Conservation (phyloP, 2,329 filamentous ascomycete genomes). For the Verticillium albo-atrum region DNA sequence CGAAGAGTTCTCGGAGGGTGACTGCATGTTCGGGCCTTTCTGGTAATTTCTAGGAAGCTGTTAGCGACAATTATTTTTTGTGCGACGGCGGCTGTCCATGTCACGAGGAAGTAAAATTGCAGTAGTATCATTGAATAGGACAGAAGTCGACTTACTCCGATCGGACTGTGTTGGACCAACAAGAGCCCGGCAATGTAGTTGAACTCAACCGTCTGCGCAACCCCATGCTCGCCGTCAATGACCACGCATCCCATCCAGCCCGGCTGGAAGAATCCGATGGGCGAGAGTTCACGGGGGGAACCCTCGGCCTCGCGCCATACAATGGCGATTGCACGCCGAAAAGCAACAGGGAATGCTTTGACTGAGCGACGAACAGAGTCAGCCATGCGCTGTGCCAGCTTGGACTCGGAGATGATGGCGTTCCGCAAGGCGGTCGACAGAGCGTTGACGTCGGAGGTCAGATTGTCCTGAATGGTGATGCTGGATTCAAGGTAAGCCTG, state of each 20-base stretch:
- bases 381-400: slow-evolving; percentile 33
- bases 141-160: no score
- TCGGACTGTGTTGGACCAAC: no score
- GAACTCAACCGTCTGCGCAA: slow-evolving; percentile 24
- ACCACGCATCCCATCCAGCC: slow-evolving; percentile 12
- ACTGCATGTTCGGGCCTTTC: slow-evolving; percentile 11
- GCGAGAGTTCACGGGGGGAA: slow-evolving; percentile 2
- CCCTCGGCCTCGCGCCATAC: slow-evolving; percentile 36
- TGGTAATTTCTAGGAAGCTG: no score
- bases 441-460: slow-evolving; percentile 27
- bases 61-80: no score
- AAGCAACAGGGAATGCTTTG: slow-evolving; percentile 16
- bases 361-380: slow-evolving; percentile 29
- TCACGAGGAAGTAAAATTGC: no score
- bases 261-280: slow-evolving; percentile 20
- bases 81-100: no score
- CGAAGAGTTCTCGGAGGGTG: slow-evolving; percentile 47
- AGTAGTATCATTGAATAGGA: no score
- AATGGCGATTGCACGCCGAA: slow-evolving; percentile 24
- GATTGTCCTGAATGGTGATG: slow-evolving; percentile 39
- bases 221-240: slow-evolving; percentile 9
- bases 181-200: slow-evolving; percentile 26
- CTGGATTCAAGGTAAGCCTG: slow-evolving; percentile 19
- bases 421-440: slow-evolving; percentile 28
- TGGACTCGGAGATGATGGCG: slow-evolving; percentile 41